These are phyloP conservation scores for Senna tora DNA, from an alignment of 306 rosid species.

Conservation along the genomic window DNA sequence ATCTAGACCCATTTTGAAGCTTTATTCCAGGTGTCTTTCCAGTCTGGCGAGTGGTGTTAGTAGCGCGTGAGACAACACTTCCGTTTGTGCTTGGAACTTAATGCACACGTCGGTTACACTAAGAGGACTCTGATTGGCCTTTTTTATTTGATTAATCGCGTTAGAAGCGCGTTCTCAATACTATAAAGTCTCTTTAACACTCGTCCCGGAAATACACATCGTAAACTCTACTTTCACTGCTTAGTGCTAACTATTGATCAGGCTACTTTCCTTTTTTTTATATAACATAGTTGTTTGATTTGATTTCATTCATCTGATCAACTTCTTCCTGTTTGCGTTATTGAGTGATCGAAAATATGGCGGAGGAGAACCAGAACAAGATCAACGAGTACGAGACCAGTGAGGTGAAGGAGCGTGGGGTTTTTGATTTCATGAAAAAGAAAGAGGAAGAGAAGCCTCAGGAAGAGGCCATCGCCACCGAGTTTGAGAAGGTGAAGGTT, in stretches of 20 bases:
- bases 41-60: background rate
- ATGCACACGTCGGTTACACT: conserved; percentile 35
- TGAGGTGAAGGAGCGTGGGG: conserved; percentile 64
- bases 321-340: background rate
- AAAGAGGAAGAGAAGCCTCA: conserved; percentile 47
- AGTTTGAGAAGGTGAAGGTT: conserved; percentile 49
- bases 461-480: conserved; percentile 41
- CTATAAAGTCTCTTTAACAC: conserved; percentile 37
- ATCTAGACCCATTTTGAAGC: background rate
- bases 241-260: background rate
- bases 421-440: conserved; percentile 69
- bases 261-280: background rate
- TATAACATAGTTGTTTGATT: background rate
- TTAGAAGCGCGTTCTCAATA: conserved; percentile 44
- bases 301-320: no score
- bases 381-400: conserved; percentile 36
- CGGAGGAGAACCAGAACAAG: conserved; percentile 65
- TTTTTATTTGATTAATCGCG: conserved; percentile 30
- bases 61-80: background rate
- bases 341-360: conserved; percentile 45
- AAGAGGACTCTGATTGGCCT: conserved; percentile 16
- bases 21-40: background rate
- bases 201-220: no score
- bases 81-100: background rate
- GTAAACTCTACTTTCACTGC: background rate